Evolutionary conservation across 176 grass and related monocot species (phyloP).

Genomic region (Avena insularis): DNA sequence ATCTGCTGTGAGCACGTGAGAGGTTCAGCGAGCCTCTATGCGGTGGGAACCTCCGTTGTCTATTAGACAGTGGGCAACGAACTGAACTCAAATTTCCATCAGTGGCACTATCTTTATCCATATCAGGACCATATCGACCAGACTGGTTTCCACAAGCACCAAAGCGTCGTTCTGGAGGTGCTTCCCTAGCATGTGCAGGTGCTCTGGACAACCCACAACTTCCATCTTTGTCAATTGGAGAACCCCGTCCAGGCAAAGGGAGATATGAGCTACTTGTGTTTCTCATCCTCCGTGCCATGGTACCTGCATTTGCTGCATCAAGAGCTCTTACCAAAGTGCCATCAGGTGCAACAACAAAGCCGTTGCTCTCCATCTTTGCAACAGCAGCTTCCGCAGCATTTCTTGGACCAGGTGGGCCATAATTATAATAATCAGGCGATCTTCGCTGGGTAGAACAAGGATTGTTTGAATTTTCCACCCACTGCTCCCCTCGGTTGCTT

Average conservation of each 20-base stretch:
- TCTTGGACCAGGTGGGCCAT: slow-evolving; percentile 65
- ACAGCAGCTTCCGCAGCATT: slow-evolving; percentile 92
- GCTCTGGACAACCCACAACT: slow-evolving; percentile 43
- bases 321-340: slow-evolving; percentile 85
- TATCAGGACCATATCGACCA: slow-evolving; percentile 64
- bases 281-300: slow-evolving; percentile 41
- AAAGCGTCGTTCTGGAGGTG: slow-evolving; percentile 64
- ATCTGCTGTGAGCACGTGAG: slow-evolving; percentile 65
- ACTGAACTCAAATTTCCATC: slow-evolving; percentile 54
- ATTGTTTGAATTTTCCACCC: slow-evolving; percentile 64
- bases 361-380: slow-evolving; percentile 93
- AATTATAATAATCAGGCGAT: slow-evolving; percentile 68
- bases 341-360: slow-evolving; percentile 95
- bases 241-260: slow-evolving; percentile 51
- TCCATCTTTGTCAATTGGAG: slow-evolving; percentile 58
- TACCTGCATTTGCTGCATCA: slow-evolving; percentile 52
- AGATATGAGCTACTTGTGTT: slow-evolving; percentile 53
- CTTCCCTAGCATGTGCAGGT: slow-evolving; percentile 55
- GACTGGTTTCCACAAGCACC: slow-evolving; percentile 40
- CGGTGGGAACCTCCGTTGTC: slow-evolving; percentile 55
- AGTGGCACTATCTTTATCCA: slow-evolving; percentile 49
- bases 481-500: slow-evolving; percentile 48
- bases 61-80: slow-evolving; percentile 55
- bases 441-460: slow-evolving; percentile 49
- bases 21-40: slow-evolving; percentile 58